phyloP scores from a whole-genome alignment of 2,329 filamentous ascomycete genomes.

The Aspergillus ruber region DNA sequence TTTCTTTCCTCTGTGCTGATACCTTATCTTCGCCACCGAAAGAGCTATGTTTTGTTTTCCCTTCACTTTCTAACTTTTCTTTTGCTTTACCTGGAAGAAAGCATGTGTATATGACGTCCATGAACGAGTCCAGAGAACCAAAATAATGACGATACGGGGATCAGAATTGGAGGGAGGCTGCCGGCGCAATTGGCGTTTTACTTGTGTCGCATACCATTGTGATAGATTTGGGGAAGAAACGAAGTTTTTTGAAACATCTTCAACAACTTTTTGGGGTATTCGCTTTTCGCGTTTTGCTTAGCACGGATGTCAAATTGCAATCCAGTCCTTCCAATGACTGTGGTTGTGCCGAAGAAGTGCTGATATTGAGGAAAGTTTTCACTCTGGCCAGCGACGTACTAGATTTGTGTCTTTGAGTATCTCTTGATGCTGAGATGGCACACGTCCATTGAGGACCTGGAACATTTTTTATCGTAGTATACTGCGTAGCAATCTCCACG shows the following conservation, averaged over 20 bases:
- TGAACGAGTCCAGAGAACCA: conserved; percentile 7
- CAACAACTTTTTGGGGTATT: too few species aligned
- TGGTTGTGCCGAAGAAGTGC: conserved; percentile 99
- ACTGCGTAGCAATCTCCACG: background rate
- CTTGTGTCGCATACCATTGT: background rate
- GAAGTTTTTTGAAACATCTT: background rate
- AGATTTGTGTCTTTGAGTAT: conserved; percentile 34
- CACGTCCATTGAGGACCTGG: conserved; percentile 41
- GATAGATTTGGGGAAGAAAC: background rate
- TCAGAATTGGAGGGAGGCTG: conserved; percentile 11
- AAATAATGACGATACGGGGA: conserved; percentile 6
- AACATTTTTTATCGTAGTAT: conserved; percentile 21
- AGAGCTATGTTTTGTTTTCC: conserved; percentile 2
- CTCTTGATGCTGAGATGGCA: conserved; percentile 28
- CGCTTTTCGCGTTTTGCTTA: conserved; percentile 30
- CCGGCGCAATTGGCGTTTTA: conserved; percentile 21
- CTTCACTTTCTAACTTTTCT: background rate
- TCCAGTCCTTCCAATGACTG: conserved; percentile 70
- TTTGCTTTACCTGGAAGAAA: conserved; percentile 1
- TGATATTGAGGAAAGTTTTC: conserved; percentile 53
- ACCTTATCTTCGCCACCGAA: conserved; percentile 1
- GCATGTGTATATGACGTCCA: conserved; percentile 1
- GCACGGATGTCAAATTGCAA: conserved; percentile 99
- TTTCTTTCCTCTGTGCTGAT: conserved; percentile 10
- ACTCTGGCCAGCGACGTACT: conserved; percentile 35